phyloP scores from a whole-genome alignment of 768 basidiomycete genomes.

The Coprinopsis cinerea region DNA sequence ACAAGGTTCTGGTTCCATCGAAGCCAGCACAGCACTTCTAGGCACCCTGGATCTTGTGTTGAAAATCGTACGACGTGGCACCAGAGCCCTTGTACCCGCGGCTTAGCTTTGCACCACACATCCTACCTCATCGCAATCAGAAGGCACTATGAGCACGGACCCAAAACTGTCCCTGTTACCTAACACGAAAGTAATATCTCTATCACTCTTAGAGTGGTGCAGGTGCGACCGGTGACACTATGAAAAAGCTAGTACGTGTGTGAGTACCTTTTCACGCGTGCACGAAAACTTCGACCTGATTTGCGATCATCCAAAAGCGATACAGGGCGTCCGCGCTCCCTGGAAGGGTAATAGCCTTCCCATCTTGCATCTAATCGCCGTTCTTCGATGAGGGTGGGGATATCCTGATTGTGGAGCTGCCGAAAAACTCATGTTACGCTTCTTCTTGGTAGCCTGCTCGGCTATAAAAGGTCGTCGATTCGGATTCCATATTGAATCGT shows the following conservation, averaged over 20 bases:
- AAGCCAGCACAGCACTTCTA: neutral
- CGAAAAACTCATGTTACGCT: conserved; percentile 5
- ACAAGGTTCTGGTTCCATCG: neutral
- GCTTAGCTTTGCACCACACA: neutral
- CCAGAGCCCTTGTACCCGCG: neutral
- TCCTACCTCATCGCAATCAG: neutral
- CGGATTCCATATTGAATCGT: neutral
- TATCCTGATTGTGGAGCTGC: neutral
- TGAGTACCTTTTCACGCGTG: neutral
- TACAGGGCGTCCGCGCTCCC: neutral
- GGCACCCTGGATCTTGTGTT: neutral
- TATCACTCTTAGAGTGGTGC: neutral
- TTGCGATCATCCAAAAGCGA: neutral
- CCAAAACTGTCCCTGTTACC: neutral
- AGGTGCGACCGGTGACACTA: neutral
- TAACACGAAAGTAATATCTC: too few species aligned
- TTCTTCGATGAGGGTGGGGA: neutral
- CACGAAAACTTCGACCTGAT: neutral
- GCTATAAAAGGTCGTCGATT: neutral
- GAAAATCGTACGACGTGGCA: neutral
- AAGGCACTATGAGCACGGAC: neutral
- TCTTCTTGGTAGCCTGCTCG: conserved; percentile 1
- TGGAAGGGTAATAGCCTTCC: neutral
- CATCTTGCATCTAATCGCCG: neutral
- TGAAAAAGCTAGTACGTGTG: neutral